phyloP scores from a whole-genome alignment of 179 eudicot species.

The Corrigiola litoralis region DNA sequence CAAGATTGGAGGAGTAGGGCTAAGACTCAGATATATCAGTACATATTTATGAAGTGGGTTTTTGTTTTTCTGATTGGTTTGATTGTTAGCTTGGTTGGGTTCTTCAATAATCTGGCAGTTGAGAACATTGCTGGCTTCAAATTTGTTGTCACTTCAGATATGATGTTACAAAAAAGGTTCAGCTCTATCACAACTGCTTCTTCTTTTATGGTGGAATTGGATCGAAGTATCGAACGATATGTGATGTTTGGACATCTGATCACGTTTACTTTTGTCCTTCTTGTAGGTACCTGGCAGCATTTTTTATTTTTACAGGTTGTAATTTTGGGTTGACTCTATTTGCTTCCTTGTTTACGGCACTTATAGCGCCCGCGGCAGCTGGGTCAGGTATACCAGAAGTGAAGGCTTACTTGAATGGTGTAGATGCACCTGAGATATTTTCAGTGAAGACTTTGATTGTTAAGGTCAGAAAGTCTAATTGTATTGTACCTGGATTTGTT shows the following conservation, averaged over 20 bases:
- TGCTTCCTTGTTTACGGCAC: slow-evolving; percentile 58
- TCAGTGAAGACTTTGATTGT: slow-evolving; percentile 62
- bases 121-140: slow-evolving; percentile 82
- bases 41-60: slow-evolving; percentile 71
- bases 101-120: slow-evolving; percentile 63
- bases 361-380: slow-evolving; percentile 80
- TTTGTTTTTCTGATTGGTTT: slow-evolving; percentile 64
- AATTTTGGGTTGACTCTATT: slow-evolving; percentile 69
- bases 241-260: background rate
- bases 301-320: slow-evolving; percentile 53
- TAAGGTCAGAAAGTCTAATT: slow-evolving; percentile 48
- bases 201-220: background rate
- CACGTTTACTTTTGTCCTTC: background rate
- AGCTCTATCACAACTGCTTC: background rate
- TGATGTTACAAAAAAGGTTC: slow-evolving; percentile 56
- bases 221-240: background rate
- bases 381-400: slow-evolving; percentile 97
- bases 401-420: slow-evolving; percentile 90
- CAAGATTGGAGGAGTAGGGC: slow-evolving; percentile 77
- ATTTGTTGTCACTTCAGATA: slow-evolving; percentile 71
- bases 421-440: slow-evolving; percentile 78
- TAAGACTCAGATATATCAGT: slow-evolving; percentile 56
- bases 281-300: slow-evolving; percentile 54
- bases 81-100: slow-evolving; percentile 57
- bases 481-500: background rate